Evolutionary conservation across 208 protist species (phyloP).

Genomic region (Jaenimonas drosophilae): DNA sequence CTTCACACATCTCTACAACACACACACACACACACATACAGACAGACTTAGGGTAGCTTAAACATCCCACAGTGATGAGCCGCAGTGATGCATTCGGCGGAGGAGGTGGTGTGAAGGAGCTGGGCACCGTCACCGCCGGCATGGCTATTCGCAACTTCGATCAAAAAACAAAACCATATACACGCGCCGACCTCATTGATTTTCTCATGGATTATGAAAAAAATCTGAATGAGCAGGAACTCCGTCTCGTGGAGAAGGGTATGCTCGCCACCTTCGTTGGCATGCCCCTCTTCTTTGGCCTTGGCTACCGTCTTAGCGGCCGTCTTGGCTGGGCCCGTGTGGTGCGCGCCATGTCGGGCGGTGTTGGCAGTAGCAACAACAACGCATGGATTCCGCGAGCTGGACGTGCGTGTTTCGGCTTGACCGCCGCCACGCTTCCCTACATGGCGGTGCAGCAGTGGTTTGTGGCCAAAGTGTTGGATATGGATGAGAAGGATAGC

Average conservation of each 20-base stretch:
- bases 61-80: no score
- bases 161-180: constrained; percentile 76
- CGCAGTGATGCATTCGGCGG: constrained; percentile 11
- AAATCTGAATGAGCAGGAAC: constrained; percentile 56
- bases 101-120: constrained; percentile 65
- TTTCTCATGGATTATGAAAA: constrained; percentile 68
- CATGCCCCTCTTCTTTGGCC: constrained; percentile 40
- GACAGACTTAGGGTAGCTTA: background rate
- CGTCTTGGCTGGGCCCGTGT: constrained; percentile 64
- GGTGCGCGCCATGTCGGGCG: constrained; percentile 29
- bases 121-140: constrained; percentile 75
- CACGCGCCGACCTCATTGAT: constrained; percentile 51
- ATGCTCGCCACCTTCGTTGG: constrained; percentile 53
- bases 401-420: constrained; percentile 21
- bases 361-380: background rate
- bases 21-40: constrained; percentile 5
- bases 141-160: constrained; percentile 85
- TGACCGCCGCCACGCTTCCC: constrained; percentile 43
- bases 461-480: constrained; percentile 62
- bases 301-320: constrained; percentile 39
- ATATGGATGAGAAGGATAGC: constrained; percentile 55
- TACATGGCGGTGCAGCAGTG: constrained; percentile 75
- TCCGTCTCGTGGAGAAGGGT: constrained; percentile 55
- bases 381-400: constrained; percentile 1
- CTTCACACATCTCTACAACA: no score